Evolutionary conservation across 495 filamentous ascomycete genomes (phyloP), one percentile per base, ranked within the genome.

Genomic region (Acidomyces sp.): DNA sequence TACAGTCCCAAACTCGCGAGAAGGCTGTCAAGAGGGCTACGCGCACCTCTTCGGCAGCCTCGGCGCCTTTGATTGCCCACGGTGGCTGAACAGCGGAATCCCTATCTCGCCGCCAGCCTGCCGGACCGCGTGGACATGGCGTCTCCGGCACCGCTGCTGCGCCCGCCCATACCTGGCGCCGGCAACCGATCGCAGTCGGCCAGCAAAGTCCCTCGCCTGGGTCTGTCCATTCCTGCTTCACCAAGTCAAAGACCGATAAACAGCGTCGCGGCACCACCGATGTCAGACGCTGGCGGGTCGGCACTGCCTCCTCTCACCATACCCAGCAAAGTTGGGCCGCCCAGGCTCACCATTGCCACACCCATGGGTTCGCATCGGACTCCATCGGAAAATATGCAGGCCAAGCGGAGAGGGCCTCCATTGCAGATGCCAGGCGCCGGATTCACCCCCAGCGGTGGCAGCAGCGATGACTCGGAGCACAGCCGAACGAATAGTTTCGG

Each of bases 211-310:
- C 86, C 86, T 16, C 78, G 84, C 51, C 68, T 94, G 34, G 86
- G 85, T 22, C 70, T 94, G 34, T 81, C 85, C 16, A 94, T 94
- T 23, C 86, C 86, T 22, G 78, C 79, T 1, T 88, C 84, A 18
- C 78, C 84, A 32, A 85, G 71, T 62, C 75, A 65, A 40, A 80
- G 85, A 60, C 82, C 85, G 3, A 72, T 80, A 19, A 64, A 63
- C 46, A 57, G 56, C 49, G 34, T 47, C 30, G 43, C 41, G 5
- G 42, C 31, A 12, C 46, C 38, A 7, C 49, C 41, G 13, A 22
- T 54, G 26, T 16, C 32, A 7, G 30, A 20, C 36, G 43, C 22
- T 11, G 41, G 30, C n/a, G n/a, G n/a, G n/a, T 13, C 23, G 34
- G 18, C 28, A 10, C 15, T 51, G 19, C 53, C 50, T 10, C 50